Percentiles rank a stretch among this genome's conserved stretches.
Evolutionary conservation across 2,329 filamentous ascomycete species (phyloP).

Genomic region (Grosmannia huntii): DNA sequence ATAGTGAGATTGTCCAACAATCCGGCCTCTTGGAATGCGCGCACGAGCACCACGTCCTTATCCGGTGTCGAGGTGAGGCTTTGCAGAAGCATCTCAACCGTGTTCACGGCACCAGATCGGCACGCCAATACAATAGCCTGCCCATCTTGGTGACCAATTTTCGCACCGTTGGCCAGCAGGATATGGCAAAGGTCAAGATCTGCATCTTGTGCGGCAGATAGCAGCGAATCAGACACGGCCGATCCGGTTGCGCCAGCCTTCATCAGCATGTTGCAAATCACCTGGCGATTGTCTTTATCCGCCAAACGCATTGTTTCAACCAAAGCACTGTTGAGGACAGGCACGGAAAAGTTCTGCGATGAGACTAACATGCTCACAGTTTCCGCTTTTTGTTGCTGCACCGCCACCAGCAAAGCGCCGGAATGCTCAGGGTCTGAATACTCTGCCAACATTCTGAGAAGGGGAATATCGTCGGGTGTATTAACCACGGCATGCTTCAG

Average conservation of each 20-base stretch:
- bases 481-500: slow-evolving; percentile 36
- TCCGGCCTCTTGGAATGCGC: slow-evolving; percentile 42
- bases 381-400: slow-evolving; percentile 31
- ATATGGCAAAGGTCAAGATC: slow-evolving; percentile 37
- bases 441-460: slow-evolving; percentile 31
- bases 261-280: slow-evolving; percentile 32
- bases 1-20: slow-evolving; percentile 36
- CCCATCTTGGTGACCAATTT: slow-evolving; percentile 35
- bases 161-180: slow-evolving; percentile 38
- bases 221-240: slow-evolving; percentile 34
- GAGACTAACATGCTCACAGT: slow-evolving; percentile 32
- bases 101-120: slow-evolving; percentile 33
- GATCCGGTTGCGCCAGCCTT: slow-evolving; percentile 31
- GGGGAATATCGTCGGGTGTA: slow-evolving; percentile 33
- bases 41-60: slow-evolving; percentile 29
- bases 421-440: slow-evolving; percentile 38
- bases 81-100: slow-evolving; percentile 35
- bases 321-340: slow-evolving; percentile 29
- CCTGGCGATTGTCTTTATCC: slow-evolving; percentile 25
- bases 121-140: slow-evolving; percentile 43
- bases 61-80: slow-evolving; percentile 23
- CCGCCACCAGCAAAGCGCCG: slow-evolving; percentile 31
- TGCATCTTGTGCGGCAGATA: slow-evolving; percentile 38
- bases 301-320: slow-evolving; percentile 28
- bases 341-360: slow-evolving; percentile 21